A percentile compares a stretch with the other conserved stretches of the same genome.
Conservation (phyloP, 805 yeast species). For the Alloascoidea africana region DNA sequence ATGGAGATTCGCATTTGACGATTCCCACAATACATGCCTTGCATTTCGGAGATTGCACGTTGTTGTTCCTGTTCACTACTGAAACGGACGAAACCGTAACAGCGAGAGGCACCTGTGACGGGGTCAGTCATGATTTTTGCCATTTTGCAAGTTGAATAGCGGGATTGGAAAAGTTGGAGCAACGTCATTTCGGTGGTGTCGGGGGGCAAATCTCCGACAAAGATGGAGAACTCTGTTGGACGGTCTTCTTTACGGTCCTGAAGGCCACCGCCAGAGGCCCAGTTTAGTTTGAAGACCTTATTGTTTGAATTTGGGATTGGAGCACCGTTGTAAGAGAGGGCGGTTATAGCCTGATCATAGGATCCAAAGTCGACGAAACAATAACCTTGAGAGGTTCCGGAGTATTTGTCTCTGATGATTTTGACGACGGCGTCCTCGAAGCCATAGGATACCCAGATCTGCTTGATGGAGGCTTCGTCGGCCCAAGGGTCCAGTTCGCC, state of each 20-base stretch:
- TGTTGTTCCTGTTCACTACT: conserved; percentile 48
- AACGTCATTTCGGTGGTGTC: conserved; percentile 56
- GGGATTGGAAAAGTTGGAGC: conserved; percentile 47
- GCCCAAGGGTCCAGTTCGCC: conserved; percentile 80
- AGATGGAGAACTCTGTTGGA: conserved; percentile 46
- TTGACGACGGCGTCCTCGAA: conserved; percentile 43
- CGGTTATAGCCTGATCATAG: conserved; percentile 45
- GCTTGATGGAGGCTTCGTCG: conserved; percentile 54
- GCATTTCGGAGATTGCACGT: conserved; percentile 67
- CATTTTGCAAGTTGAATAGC: conserved; percentile 58
- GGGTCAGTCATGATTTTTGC: conserved; percentile 73
- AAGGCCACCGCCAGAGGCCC: conserved; percentile 49
- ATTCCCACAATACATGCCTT: conserved; percentile 55
- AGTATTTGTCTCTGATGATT: conserved; percentile 50
- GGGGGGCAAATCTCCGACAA: conserved; percentile 74
- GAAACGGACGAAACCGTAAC: conserved; percentile 86
- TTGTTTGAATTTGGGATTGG: conserved; percentile 48
- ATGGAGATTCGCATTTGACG: conserved; percentile 67
- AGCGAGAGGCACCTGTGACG: conserved; percentile 54
- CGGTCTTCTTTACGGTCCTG: not conserved
- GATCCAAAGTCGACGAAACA: conserved; percentile 68
- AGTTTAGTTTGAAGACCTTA: conserved; percentile 54
- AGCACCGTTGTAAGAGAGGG: conserved; percentile 52
- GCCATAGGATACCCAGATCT: conserved; percentile 61
- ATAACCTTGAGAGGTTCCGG: conserved; percentile 49